Percentiles rank a stretch among this genome's conserved stretches.
Evolutionary conservation across 1,284 basidiomycete genomes (phyloP).

Genomic region (Tylopilus microsporus): DNA sequence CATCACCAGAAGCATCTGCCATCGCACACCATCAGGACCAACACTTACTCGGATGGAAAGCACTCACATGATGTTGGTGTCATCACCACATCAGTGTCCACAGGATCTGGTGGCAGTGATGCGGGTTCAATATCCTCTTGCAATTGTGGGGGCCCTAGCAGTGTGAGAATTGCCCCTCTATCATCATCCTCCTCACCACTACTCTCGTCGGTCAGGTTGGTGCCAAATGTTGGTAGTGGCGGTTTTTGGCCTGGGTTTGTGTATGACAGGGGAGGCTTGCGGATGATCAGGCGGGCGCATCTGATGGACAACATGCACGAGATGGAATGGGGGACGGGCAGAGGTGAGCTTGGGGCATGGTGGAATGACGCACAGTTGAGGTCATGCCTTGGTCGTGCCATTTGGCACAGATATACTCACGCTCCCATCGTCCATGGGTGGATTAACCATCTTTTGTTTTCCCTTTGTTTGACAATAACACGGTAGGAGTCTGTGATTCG

Average conservation of each 20-base stretch:
- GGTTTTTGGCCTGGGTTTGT: no score
- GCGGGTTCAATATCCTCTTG: conserved; percentile 1
- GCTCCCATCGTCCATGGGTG: conserved; percentile 24
- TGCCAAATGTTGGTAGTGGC: conserved; percentile 44
- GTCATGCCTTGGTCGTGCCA: conserved; percentile 12
- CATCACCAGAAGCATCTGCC: no score
- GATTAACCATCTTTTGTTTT: conserved; percentile 35
- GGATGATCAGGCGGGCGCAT: conserved; percentile 67
- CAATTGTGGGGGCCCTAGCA: conserved; percentile 21
- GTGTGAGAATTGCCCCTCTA: conserved; percentile 29
- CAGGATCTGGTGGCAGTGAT: not conserved
- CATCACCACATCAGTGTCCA: conserved; percentile 7
- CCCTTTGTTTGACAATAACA: conserved; percentile 29
- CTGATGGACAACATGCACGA: conserved; percentile 38
- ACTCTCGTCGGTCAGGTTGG: conserved; percentile 43
- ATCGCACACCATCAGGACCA: no score
- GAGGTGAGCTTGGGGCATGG: conserved; percentile 2
- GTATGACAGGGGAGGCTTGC: conserved; percentile 52
- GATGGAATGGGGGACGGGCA: conserved; percentile 12
- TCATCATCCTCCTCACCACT: conserved; percentile 20
- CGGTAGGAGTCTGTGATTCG: conserved; percentile 1
- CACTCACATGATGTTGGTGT: not conserved
- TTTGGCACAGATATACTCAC: conserved; percentile 13
- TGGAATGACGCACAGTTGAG: conserved; percentile 3
- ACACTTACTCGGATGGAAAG: no score